Evolutionary conservation across 2,329 filamentous ascomycete species (phyloP), one percentile per base, ranked within the genome.

Genomic region (Mollisiaceae sp.): DNA sequence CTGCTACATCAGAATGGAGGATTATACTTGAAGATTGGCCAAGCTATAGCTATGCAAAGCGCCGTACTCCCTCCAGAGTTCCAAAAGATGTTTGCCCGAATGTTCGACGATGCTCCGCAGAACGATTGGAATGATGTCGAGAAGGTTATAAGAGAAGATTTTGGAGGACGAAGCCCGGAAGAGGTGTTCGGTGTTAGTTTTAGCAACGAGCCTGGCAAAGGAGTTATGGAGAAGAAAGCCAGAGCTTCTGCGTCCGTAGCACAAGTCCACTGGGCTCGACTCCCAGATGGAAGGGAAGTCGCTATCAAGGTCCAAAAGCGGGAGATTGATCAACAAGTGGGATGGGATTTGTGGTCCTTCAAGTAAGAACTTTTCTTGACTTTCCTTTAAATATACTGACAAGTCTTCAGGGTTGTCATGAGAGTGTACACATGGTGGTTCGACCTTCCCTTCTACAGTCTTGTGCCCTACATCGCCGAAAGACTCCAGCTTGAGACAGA

Each of bases 21-120:
- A 0, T 80, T 99, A 20, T 99, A 98, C 76, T 83, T 98, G 75
- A 99, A 99, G 84, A 97, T 99, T 65, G 95, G 95, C 0, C 95
- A 99, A 82, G 95, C 95, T 4, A 94, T 99, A 71, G 95, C 94
- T 15, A 98, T 98, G 95, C 95, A 99, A 82, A 94, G 91, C 71
- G 94, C 94, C 0, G 89, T 98, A 32, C 81, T 99, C 67, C 95
- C 95, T 32, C 92, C 94, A 0, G 93, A 97, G 78, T 98, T 98
- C 73, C 93, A 97, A 81, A 89, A 90, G 74, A 98, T 97, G 93
- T 99, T 99, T 76, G 84, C 90, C 24, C 86, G 91, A 74, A 97
- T 99, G 93, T 99, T 98, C 77, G 95, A 98, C 76, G 94, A 98
- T 81, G 95, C 95, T 68, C 94, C 94, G 43, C 94, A 97, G 82